Conservation (phyloP, 2,329 filamentous ascomycete genomes). For the Emergomyces pasteurianus region DNA sequence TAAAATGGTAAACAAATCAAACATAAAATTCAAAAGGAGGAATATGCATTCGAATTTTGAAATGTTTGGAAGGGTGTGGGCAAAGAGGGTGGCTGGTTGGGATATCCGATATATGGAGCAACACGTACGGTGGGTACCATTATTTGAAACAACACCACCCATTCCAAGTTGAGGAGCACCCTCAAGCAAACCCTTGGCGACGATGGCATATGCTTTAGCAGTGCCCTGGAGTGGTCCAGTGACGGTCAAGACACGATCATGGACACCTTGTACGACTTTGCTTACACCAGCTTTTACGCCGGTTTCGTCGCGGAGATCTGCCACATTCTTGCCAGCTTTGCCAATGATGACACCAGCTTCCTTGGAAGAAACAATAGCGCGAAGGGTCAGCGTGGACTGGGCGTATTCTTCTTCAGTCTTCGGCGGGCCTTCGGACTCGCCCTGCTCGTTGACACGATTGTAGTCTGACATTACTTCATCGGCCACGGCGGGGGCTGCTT, state of each 20-base stretch:
- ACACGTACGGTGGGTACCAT: constrained; percentile 84
- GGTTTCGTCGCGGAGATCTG: constrained; percentile 91
- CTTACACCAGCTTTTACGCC: constrained; percentile 96
- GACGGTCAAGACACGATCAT: constrained; percentile 93
- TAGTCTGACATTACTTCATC: constrained; percentile 52
- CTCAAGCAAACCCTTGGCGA: constrained; percentile 81
- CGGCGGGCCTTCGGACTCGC: constrained; percentile 64
- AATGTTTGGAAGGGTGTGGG: not conserved
- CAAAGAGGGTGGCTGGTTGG: no score
- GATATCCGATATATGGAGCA: no score
- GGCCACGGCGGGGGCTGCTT: constrained; percentile 43
- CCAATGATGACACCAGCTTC: constrained; percentile 98
- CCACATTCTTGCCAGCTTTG: constrained; percentile 97
- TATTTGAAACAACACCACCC: constrained; percentile 77
- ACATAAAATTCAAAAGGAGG: not conserved
- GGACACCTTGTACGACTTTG: constrained; percentile 95
- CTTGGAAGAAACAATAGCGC: constrained; percentile 97
- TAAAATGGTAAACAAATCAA: not conserved
- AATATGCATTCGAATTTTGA: not conserved
- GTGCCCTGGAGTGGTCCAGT: constrained; percentile 81
- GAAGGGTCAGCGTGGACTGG: constrained; percentile 79
- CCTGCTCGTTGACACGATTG: constrained; percentile 52
- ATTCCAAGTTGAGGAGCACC: constrained; percentile 92
- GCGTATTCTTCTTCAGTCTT: constrained; percentile 97
- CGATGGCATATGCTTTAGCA: constrained; percentile 83